phyloP scores from a whole-genome alignment of 805 yeast genomes.

The Schwanniomyces pseudopolymorphus region DNA sequence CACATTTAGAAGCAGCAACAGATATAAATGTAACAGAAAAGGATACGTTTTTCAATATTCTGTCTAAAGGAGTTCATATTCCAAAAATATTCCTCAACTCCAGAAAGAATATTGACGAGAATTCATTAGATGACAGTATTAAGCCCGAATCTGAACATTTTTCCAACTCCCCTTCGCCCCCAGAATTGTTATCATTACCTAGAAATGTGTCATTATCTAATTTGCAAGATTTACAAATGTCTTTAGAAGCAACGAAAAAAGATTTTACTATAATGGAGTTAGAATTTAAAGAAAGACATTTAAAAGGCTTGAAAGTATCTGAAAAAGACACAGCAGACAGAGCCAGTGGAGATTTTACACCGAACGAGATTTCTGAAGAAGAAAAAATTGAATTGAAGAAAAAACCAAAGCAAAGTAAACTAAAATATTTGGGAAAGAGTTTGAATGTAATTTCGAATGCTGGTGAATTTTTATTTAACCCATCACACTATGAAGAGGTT shows the following conservation, averaged over 20 bases:
- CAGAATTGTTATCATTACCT: slow-evolving; percentile 23
- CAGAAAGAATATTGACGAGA: slow-evolving; percentile 6
- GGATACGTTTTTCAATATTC: background rate
- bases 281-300: background rate
- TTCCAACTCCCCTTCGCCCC: background rate
- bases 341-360: background rate
- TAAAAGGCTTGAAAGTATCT: background rate
- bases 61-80: slow-evolving; percentile 15
- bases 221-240: slow-evolving; percentile 32
- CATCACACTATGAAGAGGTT: slow-evolving; percentile 57
- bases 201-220: slow-evolving; percentile 31
- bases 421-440: slow-evolving; percentile 21
- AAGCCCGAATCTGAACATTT: background rate
- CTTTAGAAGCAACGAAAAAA: slow-evolving; percentile 28
- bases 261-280: slow-evolving; percentile 4
- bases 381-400: slow-evolving; percentile 14
- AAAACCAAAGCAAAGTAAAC: slow-evolving; percentile 12
- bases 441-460: slow-evolving; percentile 31
- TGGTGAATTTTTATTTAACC: slow-evolving; percentile 46
- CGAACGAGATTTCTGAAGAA: background rate
- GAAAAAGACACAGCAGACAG: background rate
- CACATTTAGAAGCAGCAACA: background rate
- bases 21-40: background rate
- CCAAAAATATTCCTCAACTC: slow-evolving; percentile 18
- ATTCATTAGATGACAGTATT: background rate